Evolutionary conservation across 805 yeast genomes (phyloP).

Genomic region (Candida verbasci): DNA sequence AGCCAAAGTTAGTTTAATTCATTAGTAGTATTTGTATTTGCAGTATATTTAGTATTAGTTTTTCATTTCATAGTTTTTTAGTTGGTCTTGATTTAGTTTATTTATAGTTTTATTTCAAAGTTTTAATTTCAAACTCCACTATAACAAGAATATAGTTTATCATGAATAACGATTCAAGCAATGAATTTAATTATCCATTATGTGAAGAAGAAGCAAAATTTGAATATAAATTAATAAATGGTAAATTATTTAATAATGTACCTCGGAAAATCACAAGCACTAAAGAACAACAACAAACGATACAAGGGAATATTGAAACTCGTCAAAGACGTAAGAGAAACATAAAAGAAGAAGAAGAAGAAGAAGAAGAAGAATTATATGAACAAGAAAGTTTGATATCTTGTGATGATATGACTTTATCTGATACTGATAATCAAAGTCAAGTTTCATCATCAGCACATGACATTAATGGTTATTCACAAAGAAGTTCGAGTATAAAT

Average conservation of each 20-base stretch:
- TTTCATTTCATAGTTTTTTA: too few species aligned
- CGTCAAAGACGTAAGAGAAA: constrained; percentile 25
- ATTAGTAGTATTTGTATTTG: too few species aligned
- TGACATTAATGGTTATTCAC: background rate
- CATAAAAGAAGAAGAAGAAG: constrained; percentile 14
- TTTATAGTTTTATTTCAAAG: too few species aligned
- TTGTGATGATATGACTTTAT: constrained; percentile 31
- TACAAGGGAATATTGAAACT: constrained; percentile 7
- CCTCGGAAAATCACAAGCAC: background rate
- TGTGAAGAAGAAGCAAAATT: constrained; percentile 21
- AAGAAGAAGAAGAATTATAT: constrained; percentile 11
- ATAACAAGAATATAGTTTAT: too few species aligned
- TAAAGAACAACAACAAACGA: background rate
- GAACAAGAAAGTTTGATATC: constrained; percentile 10
- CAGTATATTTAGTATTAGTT: too few species aligned
- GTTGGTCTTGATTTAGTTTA: too few species aligned
- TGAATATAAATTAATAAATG: constrained; percentile 25
- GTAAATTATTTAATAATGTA: constrained; percentile 29
- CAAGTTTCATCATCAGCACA: constrained; percentile 14
- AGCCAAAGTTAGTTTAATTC: too few species aligned
- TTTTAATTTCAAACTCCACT: too few species aligned
- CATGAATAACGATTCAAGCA: too few species aligned
- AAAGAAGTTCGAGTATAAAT: constrained; percentile 10
- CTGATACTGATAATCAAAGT: constrained; percentile 28
- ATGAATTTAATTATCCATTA: constrained; percentile 29